These are phyloP conservation scores for Lumnitzera racemosa DNA, from an alignment of 345 rosid species.

Conservation along the genomic window DNA sequence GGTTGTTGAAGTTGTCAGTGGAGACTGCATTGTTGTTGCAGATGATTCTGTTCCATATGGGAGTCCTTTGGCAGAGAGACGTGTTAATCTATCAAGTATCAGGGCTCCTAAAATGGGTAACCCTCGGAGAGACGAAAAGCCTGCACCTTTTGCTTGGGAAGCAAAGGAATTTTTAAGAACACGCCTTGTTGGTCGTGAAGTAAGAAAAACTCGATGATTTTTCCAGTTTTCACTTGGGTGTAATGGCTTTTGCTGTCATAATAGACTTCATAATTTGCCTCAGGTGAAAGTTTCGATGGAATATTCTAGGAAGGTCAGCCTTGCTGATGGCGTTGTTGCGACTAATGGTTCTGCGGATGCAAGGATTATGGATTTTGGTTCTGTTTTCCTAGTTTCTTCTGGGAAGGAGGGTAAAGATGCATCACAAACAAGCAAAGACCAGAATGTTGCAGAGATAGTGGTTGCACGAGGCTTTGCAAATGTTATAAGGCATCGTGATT, in stretches of 20 bases:
- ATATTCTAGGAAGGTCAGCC: conserved; percentile 69
- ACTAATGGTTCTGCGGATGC: conserved; percentile 53
- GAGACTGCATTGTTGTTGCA: conserved; percentile 85
- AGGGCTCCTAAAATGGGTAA: conserved; percentile 87
- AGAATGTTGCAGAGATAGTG: conserved; percentile 83
- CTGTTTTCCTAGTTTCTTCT: conserved; percentile 65
- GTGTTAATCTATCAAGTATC: conserved; percentile 89
- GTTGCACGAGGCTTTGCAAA: conserved; percentile 74
- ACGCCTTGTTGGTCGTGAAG: conserved; percentile 75
- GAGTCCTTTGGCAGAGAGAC: conserved; percentile 73
- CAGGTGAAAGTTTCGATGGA: conserved; percentile 96
- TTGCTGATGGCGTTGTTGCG: conserved; percentile 52
- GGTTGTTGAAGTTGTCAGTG: conserved; percentile 98
- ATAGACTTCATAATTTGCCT: background rate
- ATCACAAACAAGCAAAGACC: conserved; percentile 35
- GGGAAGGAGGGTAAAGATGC: conserved; percentile 50
- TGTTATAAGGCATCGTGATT: conserved; percentile 82
- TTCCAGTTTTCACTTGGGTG: background rate
- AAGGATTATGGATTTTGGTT: conserved; percentile 94
- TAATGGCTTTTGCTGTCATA: conserved; percentile 1
- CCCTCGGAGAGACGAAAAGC: conserved; percentile 83
- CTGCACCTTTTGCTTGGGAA: conserved; percentile 91
- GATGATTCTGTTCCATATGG: conserved; percentile 89
- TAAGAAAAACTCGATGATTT: conserved; percentile 15
- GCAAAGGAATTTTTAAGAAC: conserved; percentile 82